Base-by-base conservation (phyloP, 345 rosid species). In the Dipteronia sinensis region DNA sequence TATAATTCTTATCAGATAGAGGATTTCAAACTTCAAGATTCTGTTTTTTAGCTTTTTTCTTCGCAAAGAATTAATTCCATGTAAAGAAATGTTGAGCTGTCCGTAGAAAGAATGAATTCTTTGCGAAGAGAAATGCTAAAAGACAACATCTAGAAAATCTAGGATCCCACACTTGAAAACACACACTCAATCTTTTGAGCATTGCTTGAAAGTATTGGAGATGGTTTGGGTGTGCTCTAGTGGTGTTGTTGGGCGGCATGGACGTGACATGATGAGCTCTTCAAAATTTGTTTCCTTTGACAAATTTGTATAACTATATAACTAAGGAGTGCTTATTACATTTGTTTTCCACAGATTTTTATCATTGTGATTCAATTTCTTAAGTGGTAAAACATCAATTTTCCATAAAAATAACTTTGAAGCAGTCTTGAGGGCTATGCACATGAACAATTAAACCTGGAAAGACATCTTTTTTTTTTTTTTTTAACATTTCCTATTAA, bases 181-280 rank as follows among this genome's bases (percentile, higher is more conserved):
- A 2, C 9, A 17, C 40, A 44, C 40, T 65, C 46, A 65, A 65
- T 40, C 23, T 40, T 67, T 20, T 67, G 27, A 17, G 22, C 51
- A 8, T 67, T 2, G 25, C 71, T 10, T 16, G 71, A 40, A 40
- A 66, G 47, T 40, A 38, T 19, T 67, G 23, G 49, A 40, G 29
- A 67, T n/a, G 15, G 20, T 40, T 67, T 67, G 17, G 22, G 29
- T 16, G 16, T 67, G 71, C 71, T 19, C 6, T 13, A 40, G 51
- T 2, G 19, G 47, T 34, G 44, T 66, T 66, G 46, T 10, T 11
- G 20, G n/a, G 23, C 42, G 8, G 49, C 69, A 2, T 67, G 53
- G 70, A n/a, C 25, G 7, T n/a, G 51, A 67, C 51, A 34, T 67
- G 71, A 38, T 67, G 25, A 40, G 71, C 71, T 10, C 53, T 13